Evolutionary conservation across 2,329 filamentous ascomycete species (phyloP), one percentile per base, ranked within the genome.

Genomic region (Phaeophleospora eucalypticola): DNA sequence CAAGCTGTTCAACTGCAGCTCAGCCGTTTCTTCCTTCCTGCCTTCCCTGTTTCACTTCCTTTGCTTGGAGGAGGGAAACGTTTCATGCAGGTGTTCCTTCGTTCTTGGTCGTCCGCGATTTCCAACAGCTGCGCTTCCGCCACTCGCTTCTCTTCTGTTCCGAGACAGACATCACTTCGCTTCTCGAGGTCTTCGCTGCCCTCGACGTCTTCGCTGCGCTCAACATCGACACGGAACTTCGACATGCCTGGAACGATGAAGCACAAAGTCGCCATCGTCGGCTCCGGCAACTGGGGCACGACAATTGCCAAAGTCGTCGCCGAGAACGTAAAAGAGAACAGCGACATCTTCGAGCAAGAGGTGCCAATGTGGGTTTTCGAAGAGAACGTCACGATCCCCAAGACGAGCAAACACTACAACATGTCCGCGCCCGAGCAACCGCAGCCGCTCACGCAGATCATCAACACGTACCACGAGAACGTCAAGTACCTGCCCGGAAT

Each of bases 361-460:
- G 89, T 98, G 43, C 88, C 95, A 71, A 97, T 98, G 93, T 98
- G 93, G 93, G 94, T 98, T 63, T 96, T 83, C 66, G 93, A 98
- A 71, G 93, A 98, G 70, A 81, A 95, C 18, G 83, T 95, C 54
- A 79, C 80, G 45, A 75, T 95, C 35, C 72, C 86, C 10, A 77
- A 84, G 60, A 77, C 79, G 54, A 91, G 87, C 40, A 82, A 81
- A 58, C 79, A 89, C 71, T 89, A 89, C 75, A 77, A 86, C 60
- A 63, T 78, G 16, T 69, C 76, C 38, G 62, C 79, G 32, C 78
- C 79, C 62, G 78, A 81, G 53, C 76, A 81, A 54, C 81, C 85
- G 2, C 87, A 93, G 68, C 95, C 95, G 73, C 83, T 98, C 68
- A 95, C 93, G 6, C 70, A 81, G 42, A 71, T 98, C 59, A 95